Evolutionary conservation across 2,329 filamentous ascomycete genomes (phyloP).

Genomic region (Calcarisporium arbuscula): DNA sequence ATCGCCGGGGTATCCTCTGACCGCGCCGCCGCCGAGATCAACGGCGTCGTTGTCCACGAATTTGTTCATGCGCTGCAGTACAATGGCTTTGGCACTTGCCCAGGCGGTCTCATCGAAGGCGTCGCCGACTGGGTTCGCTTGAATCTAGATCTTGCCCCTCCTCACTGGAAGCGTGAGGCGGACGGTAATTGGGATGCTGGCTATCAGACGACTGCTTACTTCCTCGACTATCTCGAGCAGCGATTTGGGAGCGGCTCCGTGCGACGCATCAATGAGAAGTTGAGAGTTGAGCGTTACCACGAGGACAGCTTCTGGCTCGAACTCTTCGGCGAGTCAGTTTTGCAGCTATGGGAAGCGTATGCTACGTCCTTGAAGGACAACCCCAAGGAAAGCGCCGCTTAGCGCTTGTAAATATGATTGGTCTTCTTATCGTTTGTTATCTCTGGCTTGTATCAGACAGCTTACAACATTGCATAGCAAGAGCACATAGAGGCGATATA

Average conservation of each 20-base stretch:
- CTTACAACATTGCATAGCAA: no score
- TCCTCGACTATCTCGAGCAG: slow-evolving; percentile 76
- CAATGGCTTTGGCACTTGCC: slow-evolving; percentile 54
- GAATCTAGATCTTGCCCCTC: slow-evolving; percentile 63
- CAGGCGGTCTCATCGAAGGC: slow-evolving; percentile 79
- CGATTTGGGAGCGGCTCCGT: slow-evolving; percentile 55
- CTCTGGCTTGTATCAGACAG: no score
- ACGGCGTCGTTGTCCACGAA: slow-evolving; percentile 83
- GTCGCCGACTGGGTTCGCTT: slow-evolving; percentile 90
- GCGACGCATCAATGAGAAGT: slow-evolving; percentile 58
- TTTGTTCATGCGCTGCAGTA: slow-evolving; percentile 94
- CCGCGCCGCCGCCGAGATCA: slow-evolving; percentile 55
- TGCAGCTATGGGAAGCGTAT: slow-evolving; percentile 72
- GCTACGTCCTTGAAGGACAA: slow-evolving; percentile 22
- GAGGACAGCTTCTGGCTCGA: slow-evolving; percentile 61
- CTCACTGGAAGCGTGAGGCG: slow-evolving; percentile 68
- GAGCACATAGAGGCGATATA: no score
- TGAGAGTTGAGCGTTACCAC: slow-evolving; percentile 58
- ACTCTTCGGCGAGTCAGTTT: slow-evolving; percentile 60
- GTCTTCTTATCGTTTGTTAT: no score
- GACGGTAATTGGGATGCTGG: slow-evolving; percentile 73
- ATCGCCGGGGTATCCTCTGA: slow-evolving; percentile 44
- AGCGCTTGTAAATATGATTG: no score
- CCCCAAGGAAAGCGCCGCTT: no score
- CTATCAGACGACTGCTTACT: slow-evolving; percentile 88